Percentiles rank a stretch among this genome's conserved stretches.
Evolutionary conservation across 2,329 filamentous ascomycete genomes (phyloP).

Genomic region (Calonectria pseudoreteaudii): DNA sequence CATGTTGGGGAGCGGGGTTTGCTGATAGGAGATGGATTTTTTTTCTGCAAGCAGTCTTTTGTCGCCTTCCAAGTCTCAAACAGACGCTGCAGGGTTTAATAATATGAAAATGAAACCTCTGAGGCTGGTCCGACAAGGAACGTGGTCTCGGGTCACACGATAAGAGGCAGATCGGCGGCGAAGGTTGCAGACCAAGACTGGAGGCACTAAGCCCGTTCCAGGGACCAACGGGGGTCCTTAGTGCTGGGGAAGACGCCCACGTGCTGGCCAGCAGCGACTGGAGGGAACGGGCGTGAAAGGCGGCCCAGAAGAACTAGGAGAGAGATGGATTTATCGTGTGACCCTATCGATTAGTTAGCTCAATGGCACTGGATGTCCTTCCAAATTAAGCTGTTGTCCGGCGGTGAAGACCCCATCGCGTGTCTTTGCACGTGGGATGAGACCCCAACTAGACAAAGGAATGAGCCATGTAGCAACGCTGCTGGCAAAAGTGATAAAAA

Average conservation of each 20-base stretch:
- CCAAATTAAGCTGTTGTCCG: background rate
- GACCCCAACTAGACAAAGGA: background rate
- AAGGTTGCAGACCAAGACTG: background rate
- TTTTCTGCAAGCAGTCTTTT: background rate
- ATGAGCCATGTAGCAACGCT: background rate
- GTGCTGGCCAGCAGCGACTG: background rate
- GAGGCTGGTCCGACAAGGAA: constrained; percentile 2
- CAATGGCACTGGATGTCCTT: background rate
- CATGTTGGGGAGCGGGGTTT: constrained; percentile 5
- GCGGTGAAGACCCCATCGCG: background rate
- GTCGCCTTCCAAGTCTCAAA: background rate
- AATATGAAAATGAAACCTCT: background rate
- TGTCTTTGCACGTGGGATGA: background rate
- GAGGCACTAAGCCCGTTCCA: background rate
- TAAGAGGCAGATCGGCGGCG: constrained; percentile 11
- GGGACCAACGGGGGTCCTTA: background rate
- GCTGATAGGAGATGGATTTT: background rate
- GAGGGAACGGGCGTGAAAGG: background rate
- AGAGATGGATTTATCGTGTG: background rate
- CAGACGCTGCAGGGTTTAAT: constrained; percentile 3
- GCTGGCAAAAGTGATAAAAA: background rate
- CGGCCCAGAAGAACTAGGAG: background rate
- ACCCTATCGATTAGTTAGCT: background rate
- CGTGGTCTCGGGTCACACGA: constrained; percentile 6
- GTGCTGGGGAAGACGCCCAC: constrained; percentile 1